phyloP scores from a whole-genome alignment of 2,329 filamentous ascomycete genomes.

The Stagonosporopsis cucurbitacearum region DNA sequence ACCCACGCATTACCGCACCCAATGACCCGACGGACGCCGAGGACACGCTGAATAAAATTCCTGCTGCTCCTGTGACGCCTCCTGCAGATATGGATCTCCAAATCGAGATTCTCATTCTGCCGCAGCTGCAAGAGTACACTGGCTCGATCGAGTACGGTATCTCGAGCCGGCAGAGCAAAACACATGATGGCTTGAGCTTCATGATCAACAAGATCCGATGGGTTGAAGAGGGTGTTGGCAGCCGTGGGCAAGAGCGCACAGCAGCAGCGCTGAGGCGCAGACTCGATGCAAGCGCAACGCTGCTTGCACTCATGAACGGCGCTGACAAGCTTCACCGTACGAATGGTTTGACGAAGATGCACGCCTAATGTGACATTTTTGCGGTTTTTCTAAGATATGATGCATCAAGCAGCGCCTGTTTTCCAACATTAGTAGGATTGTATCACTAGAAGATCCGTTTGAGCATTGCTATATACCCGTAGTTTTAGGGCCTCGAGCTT shows the following conservation, averaged over 20 bases:
- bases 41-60: conserved; percentile 50
- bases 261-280: conserved; percentile 47
- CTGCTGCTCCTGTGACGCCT: conserved; percentile 64
- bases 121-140: conserved; percentile 76
- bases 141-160: conserved; percentile 80
- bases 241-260: conserved; percentile 47
- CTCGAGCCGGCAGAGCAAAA: conserved; percentile 79
- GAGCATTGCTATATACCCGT: conserved; percentile 51
- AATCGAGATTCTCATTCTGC: conserved; percentile 84
- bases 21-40: conserved; percentile 52
- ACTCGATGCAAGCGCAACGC: conserved; percentile 45
- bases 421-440: conserved; percentile 11
- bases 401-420: conserved; percentile 6
- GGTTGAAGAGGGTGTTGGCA: conserved; percentile 73
- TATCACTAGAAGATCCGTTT: conserved; percentile 33
- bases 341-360: conserved; percentile 38
- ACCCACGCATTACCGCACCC: conserved; percentile 58
- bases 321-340: conserved; percentile 30
- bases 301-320: conserved; percentile 42
- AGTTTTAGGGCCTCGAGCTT: conserved; percentile 36
- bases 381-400: conserved; percentile 11
- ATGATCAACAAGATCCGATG: conserved; percentile 83
- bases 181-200: conserved; percentile 88
- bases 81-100: conserved; percentile 79
- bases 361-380: conserved; percentile 25